Conservation (phyloP, 2,329 filamentous ascomycete genomes). For the Cercospora sesami region DNA sequence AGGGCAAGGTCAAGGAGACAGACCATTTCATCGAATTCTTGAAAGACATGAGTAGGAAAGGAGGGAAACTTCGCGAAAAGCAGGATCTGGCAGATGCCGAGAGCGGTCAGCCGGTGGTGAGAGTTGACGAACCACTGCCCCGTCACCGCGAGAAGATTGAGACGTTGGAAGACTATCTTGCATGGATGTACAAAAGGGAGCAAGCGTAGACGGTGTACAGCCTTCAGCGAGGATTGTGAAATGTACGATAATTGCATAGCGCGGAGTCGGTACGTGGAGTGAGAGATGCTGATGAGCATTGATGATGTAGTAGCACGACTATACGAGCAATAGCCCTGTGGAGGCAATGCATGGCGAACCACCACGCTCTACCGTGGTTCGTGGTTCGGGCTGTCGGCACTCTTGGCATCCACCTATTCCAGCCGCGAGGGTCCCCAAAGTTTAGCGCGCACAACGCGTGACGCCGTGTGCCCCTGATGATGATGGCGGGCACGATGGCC, state of each 20-base stretch:
- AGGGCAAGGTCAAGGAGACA: slow-evolving; percentile 40
- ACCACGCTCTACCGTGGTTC: not conserved
- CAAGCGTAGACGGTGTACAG: slow-evolving; percentile 6
- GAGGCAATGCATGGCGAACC: not conserved
- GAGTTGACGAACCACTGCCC: slow-evolving; percentile 31
- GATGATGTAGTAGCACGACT: not conserved
- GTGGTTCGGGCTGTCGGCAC: not conserved
- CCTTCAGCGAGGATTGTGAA: not conserved
- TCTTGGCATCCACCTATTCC: not conserved
- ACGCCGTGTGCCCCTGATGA: not conserved
- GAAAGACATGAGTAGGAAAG: slow-evolving; percentile 53
- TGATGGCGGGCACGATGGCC: not conserved
- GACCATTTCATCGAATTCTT: slow-evolving; percentile 51
- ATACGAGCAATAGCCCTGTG: not conserved
- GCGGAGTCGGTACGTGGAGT: not conserved
- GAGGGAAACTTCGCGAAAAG: slow-evolving; percentile 58
- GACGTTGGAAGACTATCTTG: slow-evolving; percentile 34
- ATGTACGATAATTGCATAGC: slow-evolving; percentile 11
- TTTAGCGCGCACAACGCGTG: not conserved
- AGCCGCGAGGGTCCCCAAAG: not conserved
- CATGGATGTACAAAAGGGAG: slow-evolving; percentile 32
- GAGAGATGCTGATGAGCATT: not conserved
- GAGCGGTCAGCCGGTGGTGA: slow-evolving; percentile 41
- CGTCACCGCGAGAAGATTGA: slow-evolving; percentile 25
- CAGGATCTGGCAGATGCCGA: slow-evolving; percentile 58